These are phyloP conservation scores for Lipomyces yamanashiensis DNA, from an alignment of 805 yeast genomes.

Conservation along the genomic window DNA sequence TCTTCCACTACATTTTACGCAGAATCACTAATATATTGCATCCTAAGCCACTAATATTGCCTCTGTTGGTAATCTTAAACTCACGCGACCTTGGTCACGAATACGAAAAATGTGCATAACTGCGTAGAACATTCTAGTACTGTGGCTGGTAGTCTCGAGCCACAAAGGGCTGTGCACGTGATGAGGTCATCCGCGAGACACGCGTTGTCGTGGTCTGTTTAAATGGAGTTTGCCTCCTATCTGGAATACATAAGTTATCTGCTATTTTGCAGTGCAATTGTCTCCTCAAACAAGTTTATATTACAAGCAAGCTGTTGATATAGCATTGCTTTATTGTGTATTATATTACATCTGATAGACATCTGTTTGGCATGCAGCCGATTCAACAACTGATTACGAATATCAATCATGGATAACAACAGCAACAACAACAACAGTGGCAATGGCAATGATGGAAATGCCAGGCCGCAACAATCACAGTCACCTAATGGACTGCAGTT, in stretches of 20 bases:
- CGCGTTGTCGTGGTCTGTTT: not conserved
- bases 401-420: slow-evolving; percentile 1
- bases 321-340: not conserved
- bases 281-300: not conserved
- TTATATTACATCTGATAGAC: not conserved
- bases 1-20: too few relatives aligned
- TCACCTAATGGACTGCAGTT: not conserved
- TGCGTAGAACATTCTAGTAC: slow-evolving; percentile 11
- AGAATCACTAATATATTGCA: not conserved
- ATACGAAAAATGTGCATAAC: not conserved
- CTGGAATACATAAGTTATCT: not conserved
- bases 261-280: not conserved
- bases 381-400: not conserved
- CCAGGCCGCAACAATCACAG: not conserved
- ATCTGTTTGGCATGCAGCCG: not conserved
- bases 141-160: not conserved
- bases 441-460: not conserved
- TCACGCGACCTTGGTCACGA: not conserved
- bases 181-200: not conserved
- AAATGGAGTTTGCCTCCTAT: not conserved
- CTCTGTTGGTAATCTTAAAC: not conserved
- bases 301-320: too few relatives aligned
- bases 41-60: not conserved
- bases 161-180: slow-evolving; percentile 17
- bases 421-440: slow-evolving; percentile 14